Base-by-base conservation (phyloP, 2,329 filamentous ascomycete species). In the Penicillium brevicompactum region DNA sequence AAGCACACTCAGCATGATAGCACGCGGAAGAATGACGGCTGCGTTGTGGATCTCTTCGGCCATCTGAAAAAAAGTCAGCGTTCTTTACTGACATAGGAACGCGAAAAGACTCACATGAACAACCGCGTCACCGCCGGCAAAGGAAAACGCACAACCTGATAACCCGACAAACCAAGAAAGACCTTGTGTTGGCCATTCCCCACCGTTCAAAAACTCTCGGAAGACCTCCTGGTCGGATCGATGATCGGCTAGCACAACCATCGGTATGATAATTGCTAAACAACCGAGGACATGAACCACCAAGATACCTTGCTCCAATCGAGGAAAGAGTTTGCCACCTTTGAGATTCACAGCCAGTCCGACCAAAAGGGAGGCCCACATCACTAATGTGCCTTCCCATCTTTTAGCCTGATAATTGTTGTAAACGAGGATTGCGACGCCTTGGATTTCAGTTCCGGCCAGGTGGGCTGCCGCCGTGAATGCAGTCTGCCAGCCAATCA, bases 21-120 rank as follows among this genome's bases (percentile, higher is more conserved):
- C 71, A 10, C 64, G 63, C 1, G 75, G 74, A 6, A 77, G 69
- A 18, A 70, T 66, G 8, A 66, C 56, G 4, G 68, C 64, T 2
- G 74, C 71, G 43, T 76, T 71, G 46, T 65, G 61, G 18, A 75
- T 68, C 58, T 78, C 75, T 63, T 77, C 75, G 5, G 73, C 67
- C 71, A 74, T 73, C 44, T 46, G 7, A 4, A 4, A 13, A 11
- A 3, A 4, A 18, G 3, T 18, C 30, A 30, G 30, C 5, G 3
- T 6, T 45, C 13, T 2, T 21, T 10, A 3, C 30, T 3, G 2
- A 11, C 2, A 46, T 21, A 13, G 10, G 5, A 21, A 32, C 8
- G 7, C n/a, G n/a, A 34, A 7, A 7, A 18, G 7, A 58, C 66
- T 55, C 47, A 67, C 66, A 49, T 68, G 66, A 10, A 67, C 65